Evolutionary conservation across 768 basidiomycete species (phyloP).

Genomic region (Boletus subparvulus): DNA sequence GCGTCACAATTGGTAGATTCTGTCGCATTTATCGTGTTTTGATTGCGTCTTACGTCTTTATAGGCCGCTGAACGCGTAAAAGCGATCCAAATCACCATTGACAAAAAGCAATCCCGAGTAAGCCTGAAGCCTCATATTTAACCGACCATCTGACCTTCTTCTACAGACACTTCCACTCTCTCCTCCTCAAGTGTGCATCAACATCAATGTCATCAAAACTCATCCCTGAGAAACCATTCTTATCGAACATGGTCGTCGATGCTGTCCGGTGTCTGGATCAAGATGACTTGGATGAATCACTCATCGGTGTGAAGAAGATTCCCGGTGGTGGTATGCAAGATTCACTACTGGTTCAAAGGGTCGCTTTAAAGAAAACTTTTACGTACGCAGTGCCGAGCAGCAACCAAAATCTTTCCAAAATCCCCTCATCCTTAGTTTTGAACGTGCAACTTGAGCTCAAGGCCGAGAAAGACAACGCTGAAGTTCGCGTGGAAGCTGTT

Average conservation of each 20-base stretch:
- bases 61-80: constrained; percentile 87
- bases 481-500: constrained; percentile 94
- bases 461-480: constrained; percentile 99
- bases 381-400: constrained; percentile 98
- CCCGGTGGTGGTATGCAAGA: constrained; percentile 98
- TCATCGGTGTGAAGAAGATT: constrained; percentile 98
- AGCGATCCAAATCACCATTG: constrained; percentile 85
- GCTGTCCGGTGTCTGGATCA: constrained; percentile 92
- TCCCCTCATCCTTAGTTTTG: constrained; percentile 84
- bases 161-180: constrained; percentile 83
- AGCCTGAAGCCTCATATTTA: constrained; percentile 29
- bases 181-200: constrained; percentile 93
- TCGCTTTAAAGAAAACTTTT: constrained; percentile 99
- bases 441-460: constrained; percentile 99
- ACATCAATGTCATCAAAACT: constrained; percentile 99
- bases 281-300: constrained; percentile 88
- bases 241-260: constrained; percentile 98
- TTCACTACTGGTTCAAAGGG: constrained; percentile 83
- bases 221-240: constrained; percentile 98
- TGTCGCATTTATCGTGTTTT: constrained; percentile 1
- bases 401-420: constrained; percentile 91
- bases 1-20: constrained; percentile 77
- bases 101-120: constrained; percentile 88
- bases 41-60: constrained; percentile 7
- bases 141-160: constrained; percentile 7